Conservation (phyloP, 495 filamentous ascomycete genomes). For the Thermothielavioides terrestris region DNA sequence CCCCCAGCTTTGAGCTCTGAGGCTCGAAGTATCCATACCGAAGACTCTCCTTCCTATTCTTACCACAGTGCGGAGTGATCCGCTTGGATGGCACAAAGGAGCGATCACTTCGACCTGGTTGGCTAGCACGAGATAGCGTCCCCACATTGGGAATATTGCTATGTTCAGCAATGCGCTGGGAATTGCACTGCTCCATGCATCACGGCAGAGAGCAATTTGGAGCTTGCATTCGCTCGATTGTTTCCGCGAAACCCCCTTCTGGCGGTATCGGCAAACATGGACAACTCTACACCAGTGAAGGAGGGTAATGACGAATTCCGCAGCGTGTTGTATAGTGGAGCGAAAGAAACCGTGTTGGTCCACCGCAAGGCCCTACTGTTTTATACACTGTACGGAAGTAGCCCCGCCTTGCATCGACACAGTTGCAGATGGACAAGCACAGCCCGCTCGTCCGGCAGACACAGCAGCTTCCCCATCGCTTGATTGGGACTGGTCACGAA, state of each 20-base stretch:
- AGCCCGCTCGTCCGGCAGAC: too few species aligned
- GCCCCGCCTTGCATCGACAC: background rate
- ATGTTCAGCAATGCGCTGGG: background rate
- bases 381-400: background rate
- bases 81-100: conserved; percentile 1
- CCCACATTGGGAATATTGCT: conserved; percentile 3
- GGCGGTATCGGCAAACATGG: background rate
- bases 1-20: too few species aligned
- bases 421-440: too few species aligned
- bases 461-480: background rate
- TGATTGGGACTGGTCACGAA: background rate
- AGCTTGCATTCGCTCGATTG: background rate
- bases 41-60: background rate
- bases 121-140: background rate
- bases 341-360: conserved; percentile 5
- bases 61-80: background rate
- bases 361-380: too few species aligned
- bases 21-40: background rate
- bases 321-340: background rate
- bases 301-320: background rate
- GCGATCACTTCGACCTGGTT: background rate
- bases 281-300: background rate
- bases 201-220: background rate
- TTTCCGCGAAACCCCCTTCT: background rate
- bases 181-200: conserved; percentile 4